Percentiles rank a stretch among this genome's conserved stretches.
Conservation (phyloP, 140 eudicot species). For the Flaveria floridana region DNA sequence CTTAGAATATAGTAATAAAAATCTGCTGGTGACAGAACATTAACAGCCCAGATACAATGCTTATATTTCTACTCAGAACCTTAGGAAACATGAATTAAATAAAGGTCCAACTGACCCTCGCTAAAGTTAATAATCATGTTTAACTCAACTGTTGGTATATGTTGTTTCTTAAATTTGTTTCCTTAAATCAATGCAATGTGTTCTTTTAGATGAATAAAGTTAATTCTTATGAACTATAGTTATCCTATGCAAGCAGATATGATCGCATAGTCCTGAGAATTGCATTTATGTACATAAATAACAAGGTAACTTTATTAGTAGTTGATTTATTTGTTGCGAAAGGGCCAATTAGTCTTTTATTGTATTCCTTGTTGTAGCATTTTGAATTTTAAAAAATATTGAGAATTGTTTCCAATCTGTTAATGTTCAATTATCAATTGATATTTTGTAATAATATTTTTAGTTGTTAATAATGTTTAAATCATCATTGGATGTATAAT, state of each 20-base stretch:
- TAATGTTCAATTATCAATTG: neutral
- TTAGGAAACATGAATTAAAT: neutral
- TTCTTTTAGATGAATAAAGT: neutral
- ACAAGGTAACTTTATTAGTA: neutral
- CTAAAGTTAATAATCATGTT: neutral
- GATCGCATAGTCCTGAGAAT: neutral
- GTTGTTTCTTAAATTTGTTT: neutral
- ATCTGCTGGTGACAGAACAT: neutral
- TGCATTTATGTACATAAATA: neutral
- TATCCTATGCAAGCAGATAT: neutral
- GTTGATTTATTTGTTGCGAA: neutral
- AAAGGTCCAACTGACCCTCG: neutral
- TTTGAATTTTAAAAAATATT: neutral
- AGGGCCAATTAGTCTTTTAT: neutral
- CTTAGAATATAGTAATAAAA: neutral
- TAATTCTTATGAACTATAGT: neutral
- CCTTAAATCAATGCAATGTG: neutral
- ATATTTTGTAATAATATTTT: neutral
- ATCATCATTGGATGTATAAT: conserved; percentile 2
- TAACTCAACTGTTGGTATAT: neutral
- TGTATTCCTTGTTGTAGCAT: conserved; percentile 8
- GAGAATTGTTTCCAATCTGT: neutral
- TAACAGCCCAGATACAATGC: neutral
- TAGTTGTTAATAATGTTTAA: neutral
- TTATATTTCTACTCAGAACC: neutral